Evolutionary conservation across 495 filamentous ascomycete species (phyloP).

Genomic region (Hypoxylon trugodes): DNA sequence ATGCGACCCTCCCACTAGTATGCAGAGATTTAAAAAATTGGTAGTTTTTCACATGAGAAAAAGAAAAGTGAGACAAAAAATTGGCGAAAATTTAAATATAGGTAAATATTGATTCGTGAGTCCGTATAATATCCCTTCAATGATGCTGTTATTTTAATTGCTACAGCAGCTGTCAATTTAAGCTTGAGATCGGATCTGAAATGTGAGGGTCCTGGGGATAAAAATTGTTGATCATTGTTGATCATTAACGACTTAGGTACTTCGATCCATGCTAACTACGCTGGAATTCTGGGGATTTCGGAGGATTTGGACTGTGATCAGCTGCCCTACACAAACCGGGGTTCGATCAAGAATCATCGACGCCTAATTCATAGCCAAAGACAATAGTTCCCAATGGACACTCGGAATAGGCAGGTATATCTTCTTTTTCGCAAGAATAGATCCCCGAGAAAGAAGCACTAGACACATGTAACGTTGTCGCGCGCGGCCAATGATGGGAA

Average conservation of each 20-base stretch:
- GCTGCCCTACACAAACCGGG: conserved; percentile 10
- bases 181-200: conserved; percentile 29
- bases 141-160: background rate
- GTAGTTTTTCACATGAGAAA: no score
- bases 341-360: conserved; percentile 5
- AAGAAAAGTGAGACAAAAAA: no score
- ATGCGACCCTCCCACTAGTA: conserved; percentile 21
- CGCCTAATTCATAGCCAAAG: background rate
- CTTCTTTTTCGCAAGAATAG: conserved; percentile 6
- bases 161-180: conserved; percentile 22
- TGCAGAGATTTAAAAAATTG: no score
- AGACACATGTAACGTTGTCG: conserved; percentile 28
- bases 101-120: no score
- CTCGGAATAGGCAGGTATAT: conserved; percentile 25
- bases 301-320: conserved; percentile 1
- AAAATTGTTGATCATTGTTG: conserved; percentile 19
- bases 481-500: conserved; percentile 6
- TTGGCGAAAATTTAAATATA: no score
- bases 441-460: background rate
- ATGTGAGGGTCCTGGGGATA: background rate
- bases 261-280: conserved; percentile 27
- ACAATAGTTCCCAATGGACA: background rate
- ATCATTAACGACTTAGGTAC: conserved; percentile 31
- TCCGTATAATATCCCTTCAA: no score
- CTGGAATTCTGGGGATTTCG: background rate